phyloP scores from a whole-genome alignment of 176 grass and related monocot genomes.

The Eremochloa ophiuroides region DNA sequence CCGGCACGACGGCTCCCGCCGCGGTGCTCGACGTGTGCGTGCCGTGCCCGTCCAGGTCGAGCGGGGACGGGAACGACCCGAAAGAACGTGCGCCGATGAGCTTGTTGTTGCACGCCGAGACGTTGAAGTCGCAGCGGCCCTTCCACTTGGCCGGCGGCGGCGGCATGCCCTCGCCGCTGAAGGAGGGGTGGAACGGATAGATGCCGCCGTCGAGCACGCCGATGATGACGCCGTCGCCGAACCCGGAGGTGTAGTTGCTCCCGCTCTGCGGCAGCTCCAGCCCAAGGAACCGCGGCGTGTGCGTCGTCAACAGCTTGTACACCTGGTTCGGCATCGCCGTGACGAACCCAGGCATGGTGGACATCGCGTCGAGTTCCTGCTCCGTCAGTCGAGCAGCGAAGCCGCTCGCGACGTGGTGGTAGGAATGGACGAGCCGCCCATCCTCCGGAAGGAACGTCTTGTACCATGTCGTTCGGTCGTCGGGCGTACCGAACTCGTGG shows the following conservation, averaged over 20 bases:
- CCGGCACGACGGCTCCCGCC: slow-evolving; percentile 36
- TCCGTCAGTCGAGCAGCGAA: slow-evolving; percentile 48
- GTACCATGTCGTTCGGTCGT: slow-evolving; percentile 38
- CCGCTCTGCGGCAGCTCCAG: background rate
- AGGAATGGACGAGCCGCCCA: slow-evolving; percentile 37
- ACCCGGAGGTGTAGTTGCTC: background rate
- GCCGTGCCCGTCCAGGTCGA: slow-evolving; percentile 35
- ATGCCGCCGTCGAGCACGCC: slow-evolving; percentile 61
- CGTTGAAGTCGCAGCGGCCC: slow-evolving; percentile 73
- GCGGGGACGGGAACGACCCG: background rate
- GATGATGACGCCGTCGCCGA: slow-evolving; percentile 52
- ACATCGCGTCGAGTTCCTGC: slow-evolving; percentile 27
- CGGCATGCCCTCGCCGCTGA: slow-evolving; percentile 45
- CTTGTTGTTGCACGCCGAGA: slow-evolving; percentile 60
- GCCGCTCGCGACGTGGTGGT: slow-evolving; percentile 61
- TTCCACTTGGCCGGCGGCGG: slow-evolving; percentile 60
- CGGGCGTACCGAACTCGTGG: slow-evolving; percentile 13
- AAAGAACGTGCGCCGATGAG: slow-evolving; percentile 48
- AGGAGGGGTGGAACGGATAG: slow-evolving; percentile 46
- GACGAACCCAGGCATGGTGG: slow-evolving; percentile 44
- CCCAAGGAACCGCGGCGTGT: slow-evolving; percentile 55
- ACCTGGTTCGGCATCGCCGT: slow-evolving; percentile 12
- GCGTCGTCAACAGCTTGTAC: slow-evolving; percentile 46
- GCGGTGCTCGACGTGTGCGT: slow-evolving; percentile 67
- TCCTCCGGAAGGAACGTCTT: slow-evolving; percentile 34